A percentile compares a stretch with the other conserved stretches of the same genome.
phyloP scores from a whole-genome alignment of 345 rosid species.

The Odontarrhena argentea region DNA sequence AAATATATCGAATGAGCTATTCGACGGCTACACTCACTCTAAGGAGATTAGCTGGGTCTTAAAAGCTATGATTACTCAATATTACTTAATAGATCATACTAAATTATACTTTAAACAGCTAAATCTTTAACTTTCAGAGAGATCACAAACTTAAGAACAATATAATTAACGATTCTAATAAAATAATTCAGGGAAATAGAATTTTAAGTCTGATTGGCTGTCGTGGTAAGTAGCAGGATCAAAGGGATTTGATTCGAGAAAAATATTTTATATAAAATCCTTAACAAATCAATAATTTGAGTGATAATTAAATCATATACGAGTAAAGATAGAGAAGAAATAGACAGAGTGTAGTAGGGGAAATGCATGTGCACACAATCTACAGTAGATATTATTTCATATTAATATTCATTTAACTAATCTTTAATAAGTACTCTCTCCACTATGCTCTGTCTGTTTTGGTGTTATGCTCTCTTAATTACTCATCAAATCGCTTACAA shows the following conservation, averaged over 20 bases:
- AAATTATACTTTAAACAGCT: background rate
- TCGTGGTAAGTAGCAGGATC: conserved; percentile 42
- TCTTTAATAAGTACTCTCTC: conserved; percentile 45
- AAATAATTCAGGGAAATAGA: conserved; percentile 16
- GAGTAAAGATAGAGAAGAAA: conserved; percentile 36
- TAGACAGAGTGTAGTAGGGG: conserved; percentile 41
- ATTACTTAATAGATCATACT: background rate
- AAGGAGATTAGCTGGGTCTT: too few relatives aligned
- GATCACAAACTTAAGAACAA: background rate
- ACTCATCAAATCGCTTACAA: conserved; percentile 55
- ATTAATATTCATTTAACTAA: conserved; percentile 13
- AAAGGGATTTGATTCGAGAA: conserved; percentile 44
- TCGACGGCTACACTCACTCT: too few relatives aligned
- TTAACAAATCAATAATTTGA: conserved; percentile 38
- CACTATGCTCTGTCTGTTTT: conserved; percentile 60
- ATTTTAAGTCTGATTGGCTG: conserved; percentile 39
- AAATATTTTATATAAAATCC: conserved; percentile 26
- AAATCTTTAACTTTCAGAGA: conserved; percentile 1
- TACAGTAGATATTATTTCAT: conserved; percentile 55
- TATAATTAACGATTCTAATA: background rate
- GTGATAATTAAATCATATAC: conserved; percentile 29
- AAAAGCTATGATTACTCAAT: too few relatives aligned
- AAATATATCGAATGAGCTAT: too few relatives aligned
- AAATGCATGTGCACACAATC: conserved; percentile 75
- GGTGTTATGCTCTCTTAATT: conserved; percentile 39